Evolutionary conservation across 257 asterid species (phyloP), one percentile per base, ranked within the genome.

Genomic region (Scutellaria baicalensis): DNA sequence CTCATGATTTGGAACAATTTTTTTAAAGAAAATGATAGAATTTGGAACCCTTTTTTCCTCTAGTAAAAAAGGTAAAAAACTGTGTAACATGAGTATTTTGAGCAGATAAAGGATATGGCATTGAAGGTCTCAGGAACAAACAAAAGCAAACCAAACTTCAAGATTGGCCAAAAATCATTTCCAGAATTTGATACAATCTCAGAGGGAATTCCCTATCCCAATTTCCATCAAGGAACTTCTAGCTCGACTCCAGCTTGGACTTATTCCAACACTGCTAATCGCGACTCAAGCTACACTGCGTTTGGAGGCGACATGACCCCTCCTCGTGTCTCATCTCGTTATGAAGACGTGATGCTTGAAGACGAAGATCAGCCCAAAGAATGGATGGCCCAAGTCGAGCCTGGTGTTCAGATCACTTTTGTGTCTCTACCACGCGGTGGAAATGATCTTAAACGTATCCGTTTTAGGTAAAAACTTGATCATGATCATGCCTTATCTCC

Each of bases 301-400:
- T 71, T 61, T 9, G 82, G 80, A 0, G 83, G 83, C 14, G 87
- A 76, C 49, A 61, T 77, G 75, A 79, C 81, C 2, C 84, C 89
- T 0, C 77, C 83, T 42, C 80, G 89, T 47, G 66, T 43, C 17
- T 75, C 84, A 1, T 71, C 83, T 14, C 75, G 69, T 6, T 75
- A 59, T 4, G 84, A 82, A 13, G 90, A 81, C 3, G 80, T 84
- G 47, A 75, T 72, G 75, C 72, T 81, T 6, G 93, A 88, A 35
- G 79, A 84, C n/a, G 97, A 87, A 23, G 89, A 81, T 13, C 92
- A 71, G 13, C 88, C 82, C 3, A 87, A 83, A 55, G 97, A 92
- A 43, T 92, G 97, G 98, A 78, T 74, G 54, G 95, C 98, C 0
- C 98, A 92, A 61, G 98, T 92, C 14, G 98, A 92, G 77, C 98